Evolutionary conservation across 176 grass and related monocot species (phyloP), one percentile per base, ranked within the genome.

Genomic region (Tillandsia leiboldiana): DNA sequence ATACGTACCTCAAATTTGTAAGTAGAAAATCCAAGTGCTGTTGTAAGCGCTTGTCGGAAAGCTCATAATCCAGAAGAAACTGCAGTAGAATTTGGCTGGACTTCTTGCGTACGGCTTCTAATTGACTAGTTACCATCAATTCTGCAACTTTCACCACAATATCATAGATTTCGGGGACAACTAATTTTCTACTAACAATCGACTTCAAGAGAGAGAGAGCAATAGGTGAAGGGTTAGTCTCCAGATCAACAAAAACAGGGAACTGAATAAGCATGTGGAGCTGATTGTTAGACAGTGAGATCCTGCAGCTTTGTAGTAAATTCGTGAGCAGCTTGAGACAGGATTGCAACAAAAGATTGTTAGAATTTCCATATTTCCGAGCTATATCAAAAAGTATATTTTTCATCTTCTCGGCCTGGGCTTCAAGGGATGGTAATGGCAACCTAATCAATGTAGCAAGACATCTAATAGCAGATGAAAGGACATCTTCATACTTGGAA

Each of bases 1-100:
- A 75, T 81, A 65, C 77, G 54, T 86, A 79, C 93, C 89, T 90
- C 59, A 97, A 78, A 78, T 97, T 97, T 58, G 78, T 59, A 12
- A 97, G 79, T 73, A 97, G 85, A 80, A 96, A 97, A 73, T 97
- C 93, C 80, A 92, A 79, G 84, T 97, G 93, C 63, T 97, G 93
- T 26, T 90, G 86, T 74, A 97, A 54, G 22, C 86, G 75, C 80
- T 97, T 92, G 70, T 92, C 86, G 24, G 89, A 90, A 73, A 97
- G 86, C 51, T 58, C 83, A 79, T 92, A 97, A 64, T 97, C 85
- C 26, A 92, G 81, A 14, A 97, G 81, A 79, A 97, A 97, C 23
- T 97, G 86, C 49, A 92, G 77, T 56, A 97, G 73, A 83, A 92
- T 91, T 80, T 90, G 79, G 66, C 85, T 90, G 81, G 86, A 92